These are phyloP conservation scores for Cryphonectria naterciae DNA, from an alignment of 2,329 filamentous ascomycete species.

Conservation along the genomic window DNA sequence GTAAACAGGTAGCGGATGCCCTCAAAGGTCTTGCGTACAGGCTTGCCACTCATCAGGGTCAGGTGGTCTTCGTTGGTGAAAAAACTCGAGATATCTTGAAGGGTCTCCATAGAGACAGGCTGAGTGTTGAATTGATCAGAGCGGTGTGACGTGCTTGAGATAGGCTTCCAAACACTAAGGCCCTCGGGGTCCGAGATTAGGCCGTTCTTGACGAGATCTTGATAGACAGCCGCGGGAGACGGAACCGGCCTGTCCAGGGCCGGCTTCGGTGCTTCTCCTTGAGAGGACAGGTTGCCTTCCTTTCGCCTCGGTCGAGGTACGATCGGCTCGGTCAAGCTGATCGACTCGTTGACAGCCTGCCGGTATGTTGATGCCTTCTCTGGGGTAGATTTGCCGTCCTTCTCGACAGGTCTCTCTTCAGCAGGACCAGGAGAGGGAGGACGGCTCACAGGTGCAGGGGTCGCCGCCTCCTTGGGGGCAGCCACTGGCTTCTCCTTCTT, in stretches of 20 bases:
- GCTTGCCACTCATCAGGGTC: conserved; percentile 57
- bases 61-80: conserved; percentile 60
- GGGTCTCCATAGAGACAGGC: conserved; percentile 34
- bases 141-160: conserved; percentile 39
- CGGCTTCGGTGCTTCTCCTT: conserved; percentile 18
- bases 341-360: conserved; percentile 30
- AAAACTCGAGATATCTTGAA: conserved; percentile 49
- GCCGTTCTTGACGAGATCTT: conserved; percentile 29
- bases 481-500: conserved; percentile 68
- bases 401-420: conserved; percentile 25
- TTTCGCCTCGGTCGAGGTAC: conserved; percentile 25
- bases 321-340: conserved; percentile 26
- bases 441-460: conserved; percentile 24
- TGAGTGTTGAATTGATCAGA: conserved; percentile 37
- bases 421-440: conserved; percentile 19
- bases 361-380: conserved; percentile 28
- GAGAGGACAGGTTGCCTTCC: conserved; percentile 16
- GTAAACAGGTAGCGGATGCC: conserved; percentile 73
- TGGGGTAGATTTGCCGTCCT: conserved; percentile 10
- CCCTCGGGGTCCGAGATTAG: conserved; percentile 34
- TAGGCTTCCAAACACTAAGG: conserved; percentile 47
- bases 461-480: conserved; percentile 31
- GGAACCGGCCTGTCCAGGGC: conserved; percentile 22
- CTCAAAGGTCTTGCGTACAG: conserved; percentile 66
- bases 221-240: conserved; percentile 22